These are phyloP conservation scores for Stemphylium lycopersici DNA, from an alignment of 2,329 filamentous ascomycete species.

Conservation along the genomic window DNA sequence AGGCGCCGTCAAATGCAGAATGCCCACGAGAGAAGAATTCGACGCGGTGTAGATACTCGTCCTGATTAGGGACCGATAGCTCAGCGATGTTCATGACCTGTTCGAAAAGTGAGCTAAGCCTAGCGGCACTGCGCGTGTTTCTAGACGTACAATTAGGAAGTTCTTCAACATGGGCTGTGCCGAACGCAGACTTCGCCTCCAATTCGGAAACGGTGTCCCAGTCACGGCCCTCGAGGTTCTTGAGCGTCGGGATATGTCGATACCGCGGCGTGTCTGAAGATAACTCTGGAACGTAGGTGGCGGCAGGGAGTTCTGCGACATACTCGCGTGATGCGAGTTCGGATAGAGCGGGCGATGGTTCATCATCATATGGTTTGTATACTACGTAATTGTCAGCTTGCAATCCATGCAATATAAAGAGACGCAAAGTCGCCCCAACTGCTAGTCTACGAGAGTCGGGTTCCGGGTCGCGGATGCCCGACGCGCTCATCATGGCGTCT, in stretches of 20 bases:
- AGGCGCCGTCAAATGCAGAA: constrained; percentile 4
- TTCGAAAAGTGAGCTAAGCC: constrained; percentile 11
- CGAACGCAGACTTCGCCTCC: background rate
- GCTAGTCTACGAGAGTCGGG: too few relatives aligned
- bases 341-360: too few relatives aligned
- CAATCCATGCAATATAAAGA: too few relatives aligned
- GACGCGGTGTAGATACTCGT: constrained; percentile 5
- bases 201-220: background rate
- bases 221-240: constrained; percentile 7
- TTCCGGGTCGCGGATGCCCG: too few relatives aligned
- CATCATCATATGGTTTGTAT: too few relatives aligned
- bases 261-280: background rate
- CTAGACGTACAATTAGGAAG: background rate
- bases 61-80: background rate
- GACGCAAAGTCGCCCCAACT: too few relatives aligned
- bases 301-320: background rate
- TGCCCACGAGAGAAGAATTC: background rate
- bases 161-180: background rate
- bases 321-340: background rate
- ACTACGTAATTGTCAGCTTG: too few relatives aligned
- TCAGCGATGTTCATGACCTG: background rate
- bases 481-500: too few relatives aligned
- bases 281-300: background rate
- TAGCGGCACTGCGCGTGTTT: background rate
- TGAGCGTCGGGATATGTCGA: constrained; percentile 3